Conservation (phyloP, 805 yeast species). For the Metschnikowia peoriensis region DNA sequence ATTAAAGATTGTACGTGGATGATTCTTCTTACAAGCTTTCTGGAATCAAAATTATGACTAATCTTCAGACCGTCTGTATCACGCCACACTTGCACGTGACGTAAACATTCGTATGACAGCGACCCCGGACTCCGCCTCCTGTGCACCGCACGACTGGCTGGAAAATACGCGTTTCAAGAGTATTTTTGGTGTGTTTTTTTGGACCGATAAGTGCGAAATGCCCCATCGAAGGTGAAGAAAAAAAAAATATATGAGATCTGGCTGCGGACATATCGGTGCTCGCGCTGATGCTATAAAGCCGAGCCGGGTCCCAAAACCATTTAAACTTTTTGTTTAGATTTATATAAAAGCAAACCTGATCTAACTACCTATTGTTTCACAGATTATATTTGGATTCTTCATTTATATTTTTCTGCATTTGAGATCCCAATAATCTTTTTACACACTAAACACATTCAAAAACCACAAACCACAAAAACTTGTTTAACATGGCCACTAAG, state of each 20-base stretch:
- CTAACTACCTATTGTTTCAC: not conserved
- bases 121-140: not conserved
- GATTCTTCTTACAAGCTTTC: no score
- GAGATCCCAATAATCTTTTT: not conserved
- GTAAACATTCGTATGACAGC: not conserved
- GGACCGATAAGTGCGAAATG: constrained; percentile 13
- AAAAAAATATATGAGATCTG: not conserved
- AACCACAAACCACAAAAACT: not conserved
- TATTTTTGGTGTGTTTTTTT: not conserved
- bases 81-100: not conserved
- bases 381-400: no score
- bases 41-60: no score
- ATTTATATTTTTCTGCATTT: not conserved
- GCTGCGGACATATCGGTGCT: constrained; percentile 14
- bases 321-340: not conserved
- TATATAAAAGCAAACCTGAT: not conserved
- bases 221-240: not conserved
- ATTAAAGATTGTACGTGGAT: no score
- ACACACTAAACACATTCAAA: no score
- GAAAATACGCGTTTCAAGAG: not conserved
- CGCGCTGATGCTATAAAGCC: constrained; percentile 5
- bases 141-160: not conserved
- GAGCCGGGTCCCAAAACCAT: not conserved
- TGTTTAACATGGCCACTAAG: not conserved
- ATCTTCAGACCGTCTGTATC: no score